These are phyloP conservation scores for Stephanodiscus minutulus DNA, from an alignment of 108 stramenopile species.

Conservation along the genomic window DNA sequence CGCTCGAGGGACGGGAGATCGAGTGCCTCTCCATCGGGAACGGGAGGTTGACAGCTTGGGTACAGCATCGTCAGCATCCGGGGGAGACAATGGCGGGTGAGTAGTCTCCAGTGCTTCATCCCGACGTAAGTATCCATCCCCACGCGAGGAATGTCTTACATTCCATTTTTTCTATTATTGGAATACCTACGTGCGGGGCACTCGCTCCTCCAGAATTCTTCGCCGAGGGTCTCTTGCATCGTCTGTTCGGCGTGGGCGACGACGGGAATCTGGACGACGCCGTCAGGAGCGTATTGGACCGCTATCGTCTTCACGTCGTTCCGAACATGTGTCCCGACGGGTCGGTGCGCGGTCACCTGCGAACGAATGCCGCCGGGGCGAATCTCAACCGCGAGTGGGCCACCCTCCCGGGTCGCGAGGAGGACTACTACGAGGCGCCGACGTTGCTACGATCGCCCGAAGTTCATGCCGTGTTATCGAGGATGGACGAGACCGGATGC, in stretches of 20 bases:
- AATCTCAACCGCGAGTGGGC: slow-evolving; percentile 94
- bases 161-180: no score
- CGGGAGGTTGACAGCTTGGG: slow-evolving; percentile 66
- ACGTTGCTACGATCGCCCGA: slow-evolving; percentile 81
- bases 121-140: no score
- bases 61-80: slow-evolving; percentile 87
- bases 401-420: slow-evolving; percentile 31
- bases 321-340: slow-evolving; percentile 92
- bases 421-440: slow-evolving; percentile 67
- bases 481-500: slow-evolving; percentile 83
- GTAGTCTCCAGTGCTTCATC: no score
- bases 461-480: slow-evolving; percentile 71
- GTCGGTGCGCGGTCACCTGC: slow-evolving; percentile 74
- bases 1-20: slow-evolving; percentile 76
- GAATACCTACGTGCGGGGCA: background rate
- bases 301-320: slow-evolving; percentile 81
- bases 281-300: slow-evolving; percentile 43
- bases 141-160: no score
- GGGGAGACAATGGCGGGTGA: slow-evolving; percentile 81
- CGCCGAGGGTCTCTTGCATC: slow-evolving; percentile 75
- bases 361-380: slow-evolving; percentile 83
- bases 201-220: slow-evolving; percentile 46
- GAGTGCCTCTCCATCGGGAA: slow-evolving; percentile 74
- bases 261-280: slow-evolving; percentile 50
- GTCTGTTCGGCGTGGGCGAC: slow-evolving; percentile 56